Evolutionary conservation across 306 rosid species (phyloP), one percentile per base, ranked within the genome.

Genomic region (Fagus crenata): DNA sequence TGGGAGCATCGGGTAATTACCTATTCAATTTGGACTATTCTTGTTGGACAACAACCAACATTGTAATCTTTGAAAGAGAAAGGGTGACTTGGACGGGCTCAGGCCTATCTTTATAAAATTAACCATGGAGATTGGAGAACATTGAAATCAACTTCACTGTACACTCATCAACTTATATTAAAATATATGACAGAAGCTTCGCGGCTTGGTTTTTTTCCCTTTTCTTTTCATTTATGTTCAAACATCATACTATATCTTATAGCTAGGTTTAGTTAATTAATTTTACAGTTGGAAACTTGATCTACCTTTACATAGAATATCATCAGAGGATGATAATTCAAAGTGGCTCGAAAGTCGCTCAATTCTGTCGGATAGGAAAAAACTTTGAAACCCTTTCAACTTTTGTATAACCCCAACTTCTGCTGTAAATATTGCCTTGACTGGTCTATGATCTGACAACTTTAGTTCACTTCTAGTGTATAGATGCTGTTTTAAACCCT

Each of bases 391-490:
- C 59, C 72, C 63, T 72, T 75, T 77, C 17, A 82, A 35, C 14
- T 77, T 74, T 6, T 73, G 49, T 69, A 69, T 70, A 43, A 74
- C 82, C 64, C 55, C 79, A 72, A 87, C 85, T 80, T 85, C 86
- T 60, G 89, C 93, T 0, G 78, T 82, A 69, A 93, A 90, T 7
- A 89, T 74, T 53, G 96, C 91, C 71, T 83, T 93, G 9, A 93
- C 96, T 0, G 98, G 98, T 54, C 96, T 87, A 77, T 93, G 98
- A 65, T 93, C 98, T 0, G 98, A 93, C 55, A 93, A 65, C 58
- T 82, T 90, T 75, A 88, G 84, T 79, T 89, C 97, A 58, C 88
- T 89, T 78, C 98, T 86, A 5, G 46, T 53, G 85, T 93, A 93
- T 53, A 67, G 13, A 82, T 80, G 81, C 81, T 93, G 97, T 81